Base-by-base conservation (phyloP, 441 rosid genomes). In the Populus tomentosa region DNA sequence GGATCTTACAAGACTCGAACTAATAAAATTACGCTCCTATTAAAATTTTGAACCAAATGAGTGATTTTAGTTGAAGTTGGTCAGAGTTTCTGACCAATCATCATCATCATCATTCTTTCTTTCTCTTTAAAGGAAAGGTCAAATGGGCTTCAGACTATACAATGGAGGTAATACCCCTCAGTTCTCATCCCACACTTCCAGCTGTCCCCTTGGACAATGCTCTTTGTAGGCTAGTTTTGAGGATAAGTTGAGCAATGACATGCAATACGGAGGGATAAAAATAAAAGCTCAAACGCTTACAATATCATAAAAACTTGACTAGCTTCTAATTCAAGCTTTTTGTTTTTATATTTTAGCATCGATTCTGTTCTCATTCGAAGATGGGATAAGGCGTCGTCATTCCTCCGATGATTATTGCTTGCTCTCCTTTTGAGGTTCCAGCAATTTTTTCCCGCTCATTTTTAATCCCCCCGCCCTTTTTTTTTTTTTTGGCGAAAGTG, bases 341-440 rank as follows among this genome's bases (percentile, higher is more conserved):
- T 46, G 16, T 46, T 14, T 46, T 46, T 46, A 14, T 46, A 46
- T 46, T 14, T 46, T 46, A 4, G 20, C 56, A 4, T 46, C 56
- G 56, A 46, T 46, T 46, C 56, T 46, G 56, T 46, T 46, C 56
- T 46, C 56, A 46, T 46, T 46, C 56, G 56, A 46, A 46, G 56
- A 46, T 14, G 56, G 56, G 56, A 46, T 38, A 9, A 38, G 42
- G 42, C 42, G 42, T 28, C 30, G 3, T 1, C 42, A 38, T 38
- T 38, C 42, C 10, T 9, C 11, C 42, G 3, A 0, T 6, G 56
- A 14, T 46, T 4, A 1, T 46, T 14, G 20, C 20, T 46, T 46
- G 77, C 79, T 63, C 35, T 53, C 16, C 73, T 40, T 79, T 75
- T 10, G 26, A 26, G 26, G 26, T 26, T 26, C 26, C 69, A 79